These are phyloP conservation scores for Iris pallida DNA, from an alignment of 116 monocot species.

Conservation along the genomic window DNA sequence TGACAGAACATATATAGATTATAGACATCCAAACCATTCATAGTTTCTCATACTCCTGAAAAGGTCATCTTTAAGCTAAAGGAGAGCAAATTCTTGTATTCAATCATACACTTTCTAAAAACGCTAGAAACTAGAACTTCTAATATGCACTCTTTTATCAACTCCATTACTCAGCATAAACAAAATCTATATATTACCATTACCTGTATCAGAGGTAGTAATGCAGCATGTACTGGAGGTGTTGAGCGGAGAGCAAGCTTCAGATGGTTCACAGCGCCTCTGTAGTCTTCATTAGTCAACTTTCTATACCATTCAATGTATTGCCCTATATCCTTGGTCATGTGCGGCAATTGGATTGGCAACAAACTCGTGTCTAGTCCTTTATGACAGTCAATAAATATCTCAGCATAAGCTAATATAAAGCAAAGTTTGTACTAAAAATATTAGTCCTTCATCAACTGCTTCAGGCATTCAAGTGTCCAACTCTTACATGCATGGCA, in stretches of 20 bases:
- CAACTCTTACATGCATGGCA: too few relatives aligned
- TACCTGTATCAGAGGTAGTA: conserved; percentile 74
- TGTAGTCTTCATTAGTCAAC: conserved; percentile 44
- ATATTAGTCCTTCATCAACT: neutral
- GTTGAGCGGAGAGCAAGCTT: conserved; percentile 56
- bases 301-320: conserved; percentile 28
- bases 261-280: conserved; percentile 55
- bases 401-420: neutral
- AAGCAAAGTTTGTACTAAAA: neutral
- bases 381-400: conserved; percentile 3
- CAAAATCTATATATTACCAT: neutral
- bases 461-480: neutral
- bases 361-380: conserved; percentile 57
- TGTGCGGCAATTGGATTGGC: conserved; percentile 44
- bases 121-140: too few relatives aligned
- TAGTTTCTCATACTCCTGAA: too few relatives aligned
- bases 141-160: too few relatives aligned
- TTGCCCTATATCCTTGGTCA: conserved; percentile 26
- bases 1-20: too few relatives aligned
- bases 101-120: too few relatives aligned
- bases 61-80: too few relatives aligned
- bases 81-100: too few relatives aligned
- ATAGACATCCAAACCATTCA: too few relatives aligned
- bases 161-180: too few relatives aligned
- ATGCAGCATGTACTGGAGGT: conserved; percentile 57